A percentile compares a stretch with the other conserved stretches of the same genome.
These are phyloP conservation scores for Entamoeba moshkovskii DNA, from an alignment of 208 protist genomes.

Conservation along the genomic window DNA sequence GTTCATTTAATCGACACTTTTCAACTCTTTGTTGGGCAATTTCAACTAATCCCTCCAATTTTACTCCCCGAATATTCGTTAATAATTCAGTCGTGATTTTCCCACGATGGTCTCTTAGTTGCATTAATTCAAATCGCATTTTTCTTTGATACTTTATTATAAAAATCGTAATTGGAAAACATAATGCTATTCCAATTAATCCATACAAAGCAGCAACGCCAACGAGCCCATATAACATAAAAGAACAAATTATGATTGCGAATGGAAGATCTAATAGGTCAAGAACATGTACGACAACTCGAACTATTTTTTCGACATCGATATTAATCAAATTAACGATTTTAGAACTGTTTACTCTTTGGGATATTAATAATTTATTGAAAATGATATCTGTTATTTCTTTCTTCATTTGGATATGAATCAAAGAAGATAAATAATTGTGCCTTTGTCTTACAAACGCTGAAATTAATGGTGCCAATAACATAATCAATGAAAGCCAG, in stretches of 20 bases:
- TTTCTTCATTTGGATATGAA: neutral
- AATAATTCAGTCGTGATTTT: constrained; percentile 43
- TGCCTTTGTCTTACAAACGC: neutral
- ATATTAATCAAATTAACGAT: neutral
- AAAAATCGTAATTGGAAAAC: constrained; percentile 37
- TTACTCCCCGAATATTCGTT: constrained; percentile 41
- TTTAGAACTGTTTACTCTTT: neutral
- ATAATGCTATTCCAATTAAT: constrained; percentile 37
- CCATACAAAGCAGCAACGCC: constrained; percentile 37
- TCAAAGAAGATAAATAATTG: neutral
- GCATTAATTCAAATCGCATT: constrained; percentile 19
- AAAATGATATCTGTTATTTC: neutral
- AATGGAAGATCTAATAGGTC: constrained; percentile 21
- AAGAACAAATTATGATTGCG: constrained; percentile 36
- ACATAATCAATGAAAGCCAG: neutral
- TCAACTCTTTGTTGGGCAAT: constrained; percentile 26
- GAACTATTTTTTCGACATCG: neutral
- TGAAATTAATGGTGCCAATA: neutral
- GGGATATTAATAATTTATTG: neutral
- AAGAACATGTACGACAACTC: neutral
- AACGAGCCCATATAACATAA: constrained; percentile 37
- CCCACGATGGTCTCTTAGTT: constrained; percentile 37
- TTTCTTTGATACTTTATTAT: neutral
- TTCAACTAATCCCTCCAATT: constrained; percentile 50
- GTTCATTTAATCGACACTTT: constrained; percentile 1